phyloP scores from a whole-genome alignment of 1,284 basidiomycete species.

The Sporisorium reilianum region DNA sequence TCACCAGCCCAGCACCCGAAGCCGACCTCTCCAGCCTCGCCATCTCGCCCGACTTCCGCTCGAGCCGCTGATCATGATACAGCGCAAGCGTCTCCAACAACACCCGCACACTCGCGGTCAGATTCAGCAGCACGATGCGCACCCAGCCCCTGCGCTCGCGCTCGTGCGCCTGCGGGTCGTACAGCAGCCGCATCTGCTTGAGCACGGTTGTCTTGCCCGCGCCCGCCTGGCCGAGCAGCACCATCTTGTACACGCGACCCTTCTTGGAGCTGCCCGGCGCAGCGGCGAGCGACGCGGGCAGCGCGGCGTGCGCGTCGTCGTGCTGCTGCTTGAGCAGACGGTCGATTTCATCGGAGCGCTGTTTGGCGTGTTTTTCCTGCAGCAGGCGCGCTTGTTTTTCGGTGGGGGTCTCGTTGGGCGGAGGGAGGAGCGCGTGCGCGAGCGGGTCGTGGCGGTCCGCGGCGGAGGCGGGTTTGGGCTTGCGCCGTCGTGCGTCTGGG shows the following conservation, averaged over 20 bases:
- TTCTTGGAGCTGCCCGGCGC: conserved; percentile 1
- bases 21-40: not conserved
- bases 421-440: conserved; percentile 24
- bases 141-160: conserved; percentile 40
- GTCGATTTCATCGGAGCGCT: conserved; percentile 38
- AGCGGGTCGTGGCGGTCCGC: conserved; percentile 24
- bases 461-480: not conserved
- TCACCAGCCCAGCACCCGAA: not conserved
- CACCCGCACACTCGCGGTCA: conserved; percentile 29
- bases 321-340: conserved; percentile 15
- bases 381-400: conserved; percentile 10
- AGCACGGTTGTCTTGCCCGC: conserved; percentile 59
- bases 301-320: not conserved
- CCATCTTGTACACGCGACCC: conserved; percentile 32
- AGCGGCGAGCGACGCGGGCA: not conserved
- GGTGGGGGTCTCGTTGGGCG: conserved; percentile 22
- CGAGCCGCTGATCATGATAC: conserved; percentile 13
- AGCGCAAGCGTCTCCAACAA: conserved; percentile 34
- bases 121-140: conserved; percentile 50
- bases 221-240: conserved; percentile 49
- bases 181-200: conserved; percentile 60
- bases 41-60: conserved; percentile 16
- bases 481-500: not conserved
- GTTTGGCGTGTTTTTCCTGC: conserved; percentile 30
- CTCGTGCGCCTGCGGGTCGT: conserved; percentile 52